Evolutionary conservation across 2,329 filamentous ascomycete genomes (phyloP), one percentile per base, ranked within the genome.

Genomic region (Neobulgaria alba): DNA sequence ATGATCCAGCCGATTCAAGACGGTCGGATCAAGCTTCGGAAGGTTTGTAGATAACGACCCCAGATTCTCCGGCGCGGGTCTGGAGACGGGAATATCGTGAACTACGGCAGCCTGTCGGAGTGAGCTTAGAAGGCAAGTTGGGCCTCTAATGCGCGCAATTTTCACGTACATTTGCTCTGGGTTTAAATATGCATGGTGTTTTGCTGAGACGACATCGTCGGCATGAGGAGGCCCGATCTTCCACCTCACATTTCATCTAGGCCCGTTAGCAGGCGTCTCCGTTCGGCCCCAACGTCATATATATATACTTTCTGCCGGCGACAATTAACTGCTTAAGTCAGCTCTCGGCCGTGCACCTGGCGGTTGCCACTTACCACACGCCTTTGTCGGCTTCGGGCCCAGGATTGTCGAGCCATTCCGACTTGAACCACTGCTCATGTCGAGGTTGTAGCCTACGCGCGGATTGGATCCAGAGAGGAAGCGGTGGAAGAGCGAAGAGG

Each of bases 151-250:
- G n/a, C 35, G 26, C 23, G 23, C 7, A 33, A 3, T 41, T 39
- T 18, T 50, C 44, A 10, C 60, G 42, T 50, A 63, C 63, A 47
- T 66, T 65, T 32, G 61, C 62, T 30, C 63, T 56, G 9, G 63
- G 63, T 21, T 64, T 61, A 42, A 65, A 65, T 10, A 65, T 54
- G 47, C 63, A 66, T 16, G 61, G 59, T 8, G 61, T 54, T n/a
- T 59, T 60, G 4, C 56, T 53, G 7, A 58, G 56, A 14, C 56
- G 41, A 40, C 60, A 64, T 42, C 61, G 53, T 14, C 61, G 58
- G 47, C 61, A 63, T 0, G 56, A 55, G 12, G 55, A 51, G 21
- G 33, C 38, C 17, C 43, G 40, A 33, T 45, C 46, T 10, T 63
- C 61, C 15, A 63, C 57, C 30, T 57, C 55, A 43, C 62, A 64